These are phyloP conservation scores for Delonix regia DNA, from an alignment of 306 rosid species.

Conservation along the genomic window DNA sequence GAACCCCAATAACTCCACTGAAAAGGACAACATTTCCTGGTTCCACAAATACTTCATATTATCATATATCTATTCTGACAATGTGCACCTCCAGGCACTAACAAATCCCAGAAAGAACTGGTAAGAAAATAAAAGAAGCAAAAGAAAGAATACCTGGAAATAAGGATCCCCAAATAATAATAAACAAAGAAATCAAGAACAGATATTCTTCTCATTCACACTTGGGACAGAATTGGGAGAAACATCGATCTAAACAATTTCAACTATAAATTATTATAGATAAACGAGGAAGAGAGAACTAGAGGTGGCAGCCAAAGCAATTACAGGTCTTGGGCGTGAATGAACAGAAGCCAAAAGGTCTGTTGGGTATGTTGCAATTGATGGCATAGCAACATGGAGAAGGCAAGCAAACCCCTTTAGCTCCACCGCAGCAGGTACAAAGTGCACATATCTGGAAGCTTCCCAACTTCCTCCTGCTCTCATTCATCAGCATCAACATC, in stretches of 20 bases:
- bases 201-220: slow-evolving; percentile 76
- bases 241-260: slow-evolving; percentile 45
- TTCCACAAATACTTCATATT: slow-evolving; percentile 43
- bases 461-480: slow-evolving; percentile 77
- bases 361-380: slow-evolving; percentile 96
- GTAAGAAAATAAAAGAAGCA: not conserved
- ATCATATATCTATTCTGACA: slow-evolving; percentile 53
- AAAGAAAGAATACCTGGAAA: slow-evolving; percentile 37
- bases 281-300: slow-evolving; percentile 30
- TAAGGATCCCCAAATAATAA: slow-evolving; percentile 32
- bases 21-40: slow-evolving; percentile 52
- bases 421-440: slow-evolving; percentile 98
- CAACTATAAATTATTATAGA: slow-evolving; percentile 41
- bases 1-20: slow-evolving; percentile 58
- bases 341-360: slow-evolving; percentile 98
- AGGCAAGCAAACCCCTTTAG: slow-evolving; percentile 90
- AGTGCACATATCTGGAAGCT: slow-evolving; percentile 94
- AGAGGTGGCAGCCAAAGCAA: slow-evolving; percentile 97
- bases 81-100: slow-evolving; percentile 53
- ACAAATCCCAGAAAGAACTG: slow-evolving; percentile 48
- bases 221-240: slow-evolving; percentile 52
- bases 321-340: slow-evolving; percentile 98
- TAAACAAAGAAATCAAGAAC: slow-evolving; percentile 65
- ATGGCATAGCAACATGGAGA: slow-evolving; percentile 99
- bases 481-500: slow-evolving; percentile 74